Conservation (phyloP, 2,329 filamentous ascomycete genomes). For the Colletotrichum theobromicola region DNA sequence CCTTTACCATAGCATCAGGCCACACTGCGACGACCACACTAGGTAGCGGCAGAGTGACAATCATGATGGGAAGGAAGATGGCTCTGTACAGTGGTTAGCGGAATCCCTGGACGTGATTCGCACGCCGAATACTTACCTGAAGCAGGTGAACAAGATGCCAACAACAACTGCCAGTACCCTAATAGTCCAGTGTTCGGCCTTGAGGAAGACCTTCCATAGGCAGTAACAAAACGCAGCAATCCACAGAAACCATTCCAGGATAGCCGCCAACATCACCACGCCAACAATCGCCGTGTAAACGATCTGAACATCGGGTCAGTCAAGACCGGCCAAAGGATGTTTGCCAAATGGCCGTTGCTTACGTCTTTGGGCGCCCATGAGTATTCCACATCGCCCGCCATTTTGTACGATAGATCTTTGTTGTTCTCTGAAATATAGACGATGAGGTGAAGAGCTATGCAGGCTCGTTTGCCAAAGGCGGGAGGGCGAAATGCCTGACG, state of each 20-base stretch:
- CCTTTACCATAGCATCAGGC: constrained; percentile 68
- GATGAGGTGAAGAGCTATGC: background rate
- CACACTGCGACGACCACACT: constrained; percentile 73
- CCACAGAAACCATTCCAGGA: constrained; percentile 95
- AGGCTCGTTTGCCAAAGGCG: background rate
- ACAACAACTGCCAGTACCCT: constrained; percentile 78
- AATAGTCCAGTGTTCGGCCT: constrained; percentile 88
- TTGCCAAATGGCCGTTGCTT: constrained; percentile 21
- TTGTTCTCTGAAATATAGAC: background rate
- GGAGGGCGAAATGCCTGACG: background rate
- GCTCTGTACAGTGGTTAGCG: constrained; percentile 45
- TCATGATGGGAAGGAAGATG: constrained; percentile 92
- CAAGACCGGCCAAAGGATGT: background rate
- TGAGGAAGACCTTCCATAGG: constrained; percentile 83
- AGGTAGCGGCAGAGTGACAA: constrained; percentile 89
- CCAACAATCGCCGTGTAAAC: constrained; percentile 84
- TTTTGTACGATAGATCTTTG: constrained; percentile 27
- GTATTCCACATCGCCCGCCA: constrained; percentile 41
- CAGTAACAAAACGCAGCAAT: constrained; percentile 94
- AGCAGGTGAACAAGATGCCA: constrained; percentile 64
- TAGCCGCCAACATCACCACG: constrained; percentile 80
- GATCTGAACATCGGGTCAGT: constrained; percentile 61
- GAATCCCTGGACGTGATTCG: background rate
- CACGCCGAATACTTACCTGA: background rate
- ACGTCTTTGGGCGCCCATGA: constrained; percentile 57